Base-by-base conservation (phyloP, 345 rosid genomes). In the Bruguiera parviflora region DNA sequence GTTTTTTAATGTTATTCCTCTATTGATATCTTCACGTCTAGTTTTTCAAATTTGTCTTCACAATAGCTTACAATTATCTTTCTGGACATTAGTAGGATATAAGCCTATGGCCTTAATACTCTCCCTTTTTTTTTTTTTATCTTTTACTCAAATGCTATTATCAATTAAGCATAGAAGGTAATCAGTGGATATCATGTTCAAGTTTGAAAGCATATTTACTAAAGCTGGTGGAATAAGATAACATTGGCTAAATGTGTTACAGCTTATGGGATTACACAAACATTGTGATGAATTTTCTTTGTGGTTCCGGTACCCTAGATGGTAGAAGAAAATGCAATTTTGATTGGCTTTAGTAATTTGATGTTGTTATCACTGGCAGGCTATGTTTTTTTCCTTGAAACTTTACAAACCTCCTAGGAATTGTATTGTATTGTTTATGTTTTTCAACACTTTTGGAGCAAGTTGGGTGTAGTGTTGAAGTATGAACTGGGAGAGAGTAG, bases 251-350 rank as follows among this genome's bases (percentile, higher is more conserved):
- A 73, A 69, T 75, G 37, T 79, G 47, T 83, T 82, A 86, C 96
- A 95, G 99, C 77, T 85, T 95, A 73, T 95, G 99, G 99, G 97
- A 92, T 85, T 95, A 95, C 70, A 89, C 99, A 55, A 90, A 88
- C 75, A 78, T 95, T 64, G 96, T 92, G 83, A 92, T 95, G 99
- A 95, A 87, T 65, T 95, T 91, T 69, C 96, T 95, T 61, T 92
- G 97, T 74, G 86, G 84, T 68, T 73, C 82, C 1, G 80, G 75
- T 51, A 76, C 83, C 0, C 35, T 66, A 18, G 74, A 80, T 68
- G 88, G 89, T 65, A 69, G 67, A 25, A 67, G 37, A 46, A 61
- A 82, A 70, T 64, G 83, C 88, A 87, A 85, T 67, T 88, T 87
- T 71, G 93, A 90, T 66, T 95, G 99, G 99, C 99, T 92, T 52